phyloP scores from a whole-genome alignment of 1,139 yeast species.

The Hansenula lynferdii region DNA sequence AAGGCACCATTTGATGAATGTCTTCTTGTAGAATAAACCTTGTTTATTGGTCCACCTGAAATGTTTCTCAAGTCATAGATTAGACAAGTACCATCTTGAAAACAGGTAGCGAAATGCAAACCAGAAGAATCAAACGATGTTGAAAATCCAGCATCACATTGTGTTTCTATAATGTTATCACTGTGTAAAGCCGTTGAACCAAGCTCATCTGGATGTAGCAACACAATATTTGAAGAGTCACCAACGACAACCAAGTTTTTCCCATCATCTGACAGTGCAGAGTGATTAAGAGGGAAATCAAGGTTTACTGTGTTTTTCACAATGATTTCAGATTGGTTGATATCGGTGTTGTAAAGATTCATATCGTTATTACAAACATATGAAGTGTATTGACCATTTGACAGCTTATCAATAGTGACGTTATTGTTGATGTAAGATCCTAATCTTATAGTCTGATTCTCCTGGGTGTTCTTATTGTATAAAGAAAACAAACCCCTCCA shows the following conservation, averaged over 20 bases:
- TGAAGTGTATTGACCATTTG: constrained; percentile 42
- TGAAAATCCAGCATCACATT: constrained; percentile 79
- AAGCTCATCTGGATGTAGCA: constrained; percentile 40
- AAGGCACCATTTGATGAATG: constrained; percentile 45
- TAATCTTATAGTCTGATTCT: constrained; percentile 45
- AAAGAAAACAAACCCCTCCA: constrained; percentile 62
- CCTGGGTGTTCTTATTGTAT: constrained; percentile 43
- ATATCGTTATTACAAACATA: constrained; percentile 82
- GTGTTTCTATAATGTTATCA: constrained; percentile 42
- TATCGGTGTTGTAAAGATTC: constrained; percentile 59
- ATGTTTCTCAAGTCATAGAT: constrained; percentile 72
- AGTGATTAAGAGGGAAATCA: constrained; percentile 52
- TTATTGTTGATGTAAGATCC: constrained; percentile 85
- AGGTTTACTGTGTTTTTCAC: constrained; percentile 37
- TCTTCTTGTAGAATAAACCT: constrained; percentile 54
- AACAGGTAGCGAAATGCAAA: constrained; percentile 67
- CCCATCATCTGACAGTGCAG: constrained; percentile 54
- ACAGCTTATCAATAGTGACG: constrained; percentile 49
- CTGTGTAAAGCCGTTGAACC: constrained; percentile 23
- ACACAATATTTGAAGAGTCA: constrained; percentile 47
- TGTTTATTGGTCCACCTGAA: constrained; percentile 40
- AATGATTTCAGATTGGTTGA: constrained; percentile 42
- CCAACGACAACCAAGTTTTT: constrained; percentile 54
- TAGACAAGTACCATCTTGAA: constrained; percentile 79
- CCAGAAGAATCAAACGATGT: constrained; percentile 76